Percentiles rank a stretch among this genome's conserved stretches.
These are phyloP conservation scores for Crotalaria pallida DNA, from an alignment of 306 rosid species.

Conservation along the genomic window DNA sequence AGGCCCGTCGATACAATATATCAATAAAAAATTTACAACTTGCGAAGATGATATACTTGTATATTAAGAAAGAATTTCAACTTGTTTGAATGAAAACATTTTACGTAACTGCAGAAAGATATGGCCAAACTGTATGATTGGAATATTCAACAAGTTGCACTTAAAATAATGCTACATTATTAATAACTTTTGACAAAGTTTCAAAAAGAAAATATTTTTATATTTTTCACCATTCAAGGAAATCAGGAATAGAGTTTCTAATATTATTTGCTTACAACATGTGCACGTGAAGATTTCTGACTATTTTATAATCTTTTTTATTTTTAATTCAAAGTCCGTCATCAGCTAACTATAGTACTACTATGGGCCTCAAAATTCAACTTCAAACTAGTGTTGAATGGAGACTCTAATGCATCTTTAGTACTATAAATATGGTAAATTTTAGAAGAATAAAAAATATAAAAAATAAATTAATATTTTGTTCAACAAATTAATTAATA, in stretches of 20 bases:
- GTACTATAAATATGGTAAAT: too few relatives aligned
- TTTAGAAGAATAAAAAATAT: too few relatives aligned
- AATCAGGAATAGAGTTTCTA: slow-evolving; percentile 1
- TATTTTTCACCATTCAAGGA: slow-evolving; percentile 3
- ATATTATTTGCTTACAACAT: neutral
- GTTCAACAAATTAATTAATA: too few relatives aligned
- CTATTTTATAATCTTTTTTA: neutral
- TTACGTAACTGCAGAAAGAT: slow-evolving; percentile 25
- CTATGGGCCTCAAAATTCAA: slow-evolving; percentile 10
- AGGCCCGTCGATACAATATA: neutral
- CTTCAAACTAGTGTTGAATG: neutral
- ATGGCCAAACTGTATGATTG: slow-evolving; percentile 15
- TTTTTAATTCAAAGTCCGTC: slow-evolving; percentile 6
- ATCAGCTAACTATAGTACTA: neutral
- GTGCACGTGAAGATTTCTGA: slow-evolving; percentile 32
- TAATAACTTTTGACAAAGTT: too few relatives aligned
- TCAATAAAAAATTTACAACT: neutral
- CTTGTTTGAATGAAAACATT: slow-evolving; percentile 33
- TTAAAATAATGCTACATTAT: slow-evolving; percentile 9
- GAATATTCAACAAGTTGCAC: slow-evolving; percentile 20
- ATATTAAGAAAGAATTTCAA: slow-evolving; percentile 33
- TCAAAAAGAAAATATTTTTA: neutral
- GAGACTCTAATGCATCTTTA: neutral
- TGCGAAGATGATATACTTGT: slow-evolving; percentile 1
- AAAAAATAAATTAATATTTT: too few relatives aligned